Evolutionary conservation across 2,329 filamentous ascomycete species (phyloP), one percentile per base, ranked within the genome.

Genomic region (Aspergillus glaucus): DNA sequence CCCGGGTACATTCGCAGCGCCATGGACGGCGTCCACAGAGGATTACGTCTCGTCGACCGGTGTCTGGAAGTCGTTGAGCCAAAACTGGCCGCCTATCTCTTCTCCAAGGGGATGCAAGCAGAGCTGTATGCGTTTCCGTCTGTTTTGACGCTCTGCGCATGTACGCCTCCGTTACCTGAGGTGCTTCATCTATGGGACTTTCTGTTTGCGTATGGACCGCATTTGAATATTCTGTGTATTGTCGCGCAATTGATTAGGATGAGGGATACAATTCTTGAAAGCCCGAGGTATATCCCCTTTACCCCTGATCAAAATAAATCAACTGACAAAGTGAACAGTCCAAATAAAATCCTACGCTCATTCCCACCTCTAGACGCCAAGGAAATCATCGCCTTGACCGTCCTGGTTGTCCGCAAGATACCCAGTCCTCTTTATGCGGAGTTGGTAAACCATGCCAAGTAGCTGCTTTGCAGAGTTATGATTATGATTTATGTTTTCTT

Each of bases 71-170:
- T 95, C 49, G 90, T 96, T 43, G 93, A 97, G 64, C 84, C 88
- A 1, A 93, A 91, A 67, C 77, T 98, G 42, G 90, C 87, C 61
- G 74, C 84, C 22, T 90, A 95, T 66, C 79, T 98, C 26, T 86
- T 88, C 50, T 83, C 84, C 47, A 94, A 95, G 68, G 87, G 87
- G 10, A 82, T 98, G 68, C 85, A 89, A 53, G 93, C 93, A 2
- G 88, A 95, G 72, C 87, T 98, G 48, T 98, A 97, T 66, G 93
- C 92, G 2, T 98, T 98, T 62, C 89, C 93, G 1, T 94, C 88
- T 1, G 93, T 98, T 0, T 75, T 97, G 55, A 98, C 93, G 0
- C 79, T 98, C 45, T 96, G 90, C 63, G 93, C 93, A 22, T 97
- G 93, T 68, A 98, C 93, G 14, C 93, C 93, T 14, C 93, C 93